These are phyloP conservation scores for Trametes hirsuta DNA, from an alignment of 1,284 basidiomycete genomes.

Conservation along the genomic window DNA sequence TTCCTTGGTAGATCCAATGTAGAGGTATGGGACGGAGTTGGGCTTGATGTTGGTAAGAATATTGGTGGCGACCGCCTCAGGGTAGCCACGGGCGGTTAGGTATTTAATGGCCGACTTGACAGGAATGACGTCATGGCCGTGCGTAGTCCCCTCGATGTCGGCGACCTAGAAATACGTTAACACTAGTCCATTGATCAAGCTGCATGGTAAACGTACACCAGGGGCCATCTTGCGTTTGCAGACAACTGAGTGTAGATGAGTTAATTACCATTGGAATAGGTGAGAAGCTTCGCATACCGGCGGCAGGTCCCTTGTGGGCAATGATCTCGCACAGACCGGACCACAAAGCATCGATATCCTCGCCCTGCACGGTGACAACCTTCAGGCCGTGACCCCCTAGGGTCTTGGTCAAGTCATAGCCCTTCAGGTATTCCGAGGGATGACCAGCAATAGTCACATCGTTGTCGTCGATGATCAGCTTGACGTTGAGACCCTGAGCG, in stretches of 20 bases:
- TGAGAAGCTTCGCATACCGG: constrained; percentile 46
- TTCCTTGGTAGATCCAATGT: constrained; percentile 72
- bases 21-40: constrained; percentile 55
- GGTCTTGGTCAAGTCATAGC: constrained; percentile 72
- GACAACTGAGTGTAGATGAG: constrained; percentile 49
- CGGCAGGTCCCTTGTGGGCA: constrained; percentile 71
- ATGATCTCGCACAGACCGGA: constrained; percentile 59
- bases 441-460: constrained; percentile 88
- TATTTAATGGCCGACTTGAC: constrained; percentile 78
- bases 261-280: background rate
- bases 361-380: constrained; percentile 72
- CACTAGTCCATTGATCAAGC: background rate
- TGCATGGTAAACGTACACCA: constrained; percentile 42
- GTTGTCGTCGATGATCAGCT: constrained; percentile 86
- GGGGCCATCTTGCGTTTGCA: constrained; percentile 81
- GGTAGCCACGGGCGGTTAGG: constrained; percentile 66
- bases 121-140: constrained; percentile 84
- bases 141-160: constrained; percentile 75
- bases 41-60: constrained; percentile 74
- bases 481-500: constrained; percentile 79
- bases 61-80: constrained; percentile 48
- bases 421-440: constrained; percentile 81
- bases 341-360: constrained; percentile 81
- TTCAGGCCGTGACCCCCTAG: constrained; percentile 81
- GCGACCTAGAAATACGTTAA: constrained; percentile 40